Base-by-base conservation (phyloP, 345 rosid genomes). In the Arabidopsis arenosa region DNA sequence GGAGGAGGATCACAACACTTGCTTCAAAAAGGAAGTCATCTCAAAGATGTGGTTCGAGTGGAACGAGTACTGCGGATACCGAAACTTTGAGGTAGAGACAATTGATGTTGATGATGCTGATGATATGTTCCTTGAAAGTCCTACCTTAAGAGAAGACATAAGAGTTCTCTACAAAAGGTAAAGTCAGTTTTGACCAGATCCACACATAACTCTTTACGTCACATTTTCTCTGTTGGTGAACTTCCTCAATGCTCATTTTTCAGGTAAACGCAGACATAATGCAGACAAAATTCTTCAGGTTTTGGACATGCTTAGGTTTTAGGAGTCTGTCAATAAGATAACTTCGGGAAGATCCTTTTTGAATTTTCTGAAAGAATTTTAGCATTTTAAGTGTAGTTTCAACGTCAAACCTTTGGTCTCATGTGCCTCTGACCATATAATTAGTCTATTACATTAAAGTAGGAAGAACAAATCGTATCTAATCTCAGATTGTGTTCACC, bases 21-120 rank as follows among this genome's bases (percentile, higher is more conserved):
- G 97, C 84, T 92, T 88, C 78, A 85, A 88, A 70, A 95, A 95
- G 80, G 99, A 92, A 80, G 79, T 82, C 35, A 90, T 95, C 75
- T 82, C 99, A 10, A 90, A 91, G 79, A 85, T 89, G 94, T 95
- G 97, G 98, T 95, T 95, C 1, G 99, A 95, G 51, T 95, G 99
- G 99, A 89, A 89, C 12, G 89, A 93, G 78, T 84, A 77, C 54
- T 83, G 88, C n/a, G 97, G 96, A 21, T 76, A 84, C 80, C 74
- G 73, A 5, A 79, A 83, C 47, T 95, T 95, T 51, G 84, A 85
- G 61, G 84, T 90, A 21, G 88, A 86, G 80, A 79, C 84, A 15
- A 72, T 95, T 18, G 86, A 87, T 30, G 77, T 86, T 70, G 78
- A 84, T 14, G 83, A 90, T 9, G 81, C 86, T 63, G 88, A 82